Evolutionary conservation across 495 filamentous ascomycete species (phyloP).

Genomic region (Penicillium lividum): DNA sequence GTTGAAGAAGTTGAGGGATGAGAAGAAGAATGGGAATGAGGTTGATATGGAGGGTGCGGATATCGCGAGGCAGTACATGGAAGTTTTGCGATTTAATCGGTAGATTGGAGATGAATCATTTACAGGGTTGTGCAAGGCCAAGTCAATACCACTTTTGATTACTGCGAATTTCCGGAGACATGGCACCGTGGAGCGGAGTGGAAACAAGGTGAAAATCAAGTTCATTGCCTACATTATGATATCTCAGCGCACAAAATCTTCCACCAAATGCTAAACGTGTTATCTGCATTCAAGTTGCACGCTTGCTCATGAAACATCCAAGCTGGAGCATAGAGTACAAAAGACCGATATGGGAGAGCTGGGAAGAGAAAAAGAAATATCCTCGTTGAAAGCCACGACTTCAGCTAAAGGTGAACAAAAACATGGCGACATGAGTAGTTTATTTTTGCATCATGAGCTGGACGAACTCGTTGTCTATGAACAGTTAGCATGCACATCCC

Average conservation of each 20-base stretch:
- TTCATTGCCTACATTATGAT: constrained; percentile 18
- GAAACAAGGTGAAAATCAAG: constrained; percentile 3
- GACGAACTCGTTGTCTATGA: constrained; percentile 96
- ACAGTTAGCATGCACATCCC: background rate
- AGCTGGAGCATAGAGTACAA: constrained; percentile 37
- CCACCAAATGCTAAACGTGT: constrained; percentile 12
- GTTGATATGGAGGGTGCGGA: constrained; percentile 43
- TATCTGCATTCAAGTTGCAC: constrained; percentile 32
- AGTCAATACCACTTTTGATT: background rate
- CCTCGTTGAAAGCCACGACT: constrained; percentile 27
- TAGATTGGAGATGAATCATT: constrained; percentile 12
- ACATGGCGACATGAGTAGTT: constrained; percentile 33
- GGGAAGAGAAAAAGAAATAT: constrained; percentile 28
- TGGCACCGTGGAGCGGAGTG: background rate
- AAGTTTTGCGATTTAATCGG: constrained; percentile 49
- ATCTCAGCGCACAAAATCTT: constrained; percentile 15
- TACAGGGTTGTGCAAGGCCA: background rate
- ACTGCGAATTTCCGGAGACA: background rate
- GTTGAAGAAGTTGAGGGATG: constrained; percentile 23
- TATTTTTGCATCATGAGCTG: constrained; percentile 99
- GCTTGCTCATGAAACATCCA: constrained; percentile 35
- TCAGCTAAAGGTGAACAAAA: constrained; percentile 37
- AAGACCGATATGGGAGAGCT: constrained; percentile 28
- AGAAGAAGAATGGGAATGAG: constrained; percentile 25
- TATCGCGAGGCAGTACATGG: constrained; percentile 51